Percentiles rank a stretch among this genome's conserved stretches.
These are phyloP conservation scores for Jacaranda mimosifolia DNA, from an alignment of 257 asterid species.

Conservation along the genomic window DNA sequence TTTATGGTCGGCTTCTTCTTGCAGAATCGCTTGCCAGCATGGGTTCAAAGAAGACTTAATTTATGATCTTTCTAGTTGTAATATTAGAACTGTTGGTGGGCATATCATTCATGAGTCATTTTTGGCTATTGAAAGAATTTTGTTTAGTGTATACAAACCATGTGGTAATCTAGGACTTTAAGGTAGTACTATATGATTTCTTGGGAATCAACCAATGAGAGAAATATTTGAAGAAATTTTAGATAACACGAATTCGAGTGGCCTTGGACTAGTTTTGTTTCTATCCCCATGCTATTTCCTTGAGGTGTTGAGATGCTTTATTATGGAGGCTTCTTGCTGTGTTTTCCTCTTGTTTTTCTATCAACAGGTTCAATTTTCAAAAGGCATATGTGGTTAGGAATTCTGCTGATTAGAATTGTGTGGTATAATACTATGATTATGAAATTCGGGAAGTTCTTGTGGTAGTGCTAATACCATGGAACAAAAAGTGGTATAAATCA, in stretches of 20 bases:
- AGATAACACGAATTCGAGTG: not conserved
- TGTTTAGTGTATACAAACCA: not conserved
- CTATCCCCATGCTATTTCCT: not conserved
- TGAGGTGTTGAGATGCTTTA: not conserved
- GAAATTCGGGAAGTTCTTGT: too few relatives aligned
- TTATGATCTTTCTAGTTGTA: slow-evolving; percentile 47
- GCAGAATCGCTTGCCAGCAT: slow-evolving; percentile 34
- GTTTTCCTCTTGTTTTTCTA: too few relatives aligned
- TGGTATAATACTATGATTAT: too few relatives aligned
- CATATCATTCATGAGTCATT: slow-evolving; percentile 42
- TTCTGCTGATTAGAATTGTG: too few relatives aligned
- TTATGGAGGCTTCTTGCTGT: too few relatives aligned
- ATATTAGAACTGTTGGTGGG: slow-evolving; percentile 33
- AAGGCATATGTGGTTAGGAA: too few relatives aligned
- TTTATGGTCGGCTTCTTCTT: slow-evolving; percentile 45
- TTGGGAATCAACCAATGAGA: not conserved
- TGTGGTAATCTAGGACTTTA: not conserved
- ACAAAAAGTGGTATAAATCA: too few relatives aligned
- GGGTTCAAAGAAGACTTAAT: slow-evolving; percentile 26
- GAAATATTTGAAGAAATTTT: not conserved
- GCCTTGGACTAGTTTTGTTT: not conserved
- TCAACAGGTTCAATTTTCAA: too few relatives aligned
- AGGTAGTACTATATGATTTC: not conserved
- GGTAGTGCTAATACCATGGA: too few relatives aligned
- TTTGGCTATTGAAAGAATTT: slow-evolving; percentile 48